Evolutionary conservation across 306 rosid species (phyloP), one percentile per base, ranked within the genome.

Genomic region (Gleditsia sinensis): DNA sequence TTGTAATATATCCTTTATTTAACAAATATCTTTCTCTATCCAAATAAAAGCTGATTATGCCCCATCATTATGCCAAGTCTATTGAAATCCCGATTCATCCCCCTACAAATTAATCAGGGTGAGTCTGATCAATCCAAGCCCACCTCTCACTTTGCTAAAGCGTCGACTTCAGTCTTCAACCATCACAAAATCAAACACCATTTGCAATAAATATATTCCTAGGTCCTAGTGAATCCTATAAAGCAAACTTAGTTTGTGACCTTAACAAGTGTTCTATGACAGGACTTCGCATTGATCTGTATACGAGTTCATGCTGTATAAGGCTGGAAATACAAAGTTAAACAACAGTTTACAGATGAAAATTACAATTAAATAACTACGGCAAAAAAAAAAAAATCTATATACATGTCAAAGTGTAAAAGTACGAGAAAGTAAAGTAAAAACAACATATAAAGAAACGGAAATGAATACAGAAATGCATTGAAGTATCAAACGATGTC

Each of bases 291-390:
- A 53, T 2, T 53, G 27, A 53, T 53, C 32, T 0, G 32, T 3
- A 23, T 21, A 24, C 14, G 60, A 27, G 16, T 54, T 24, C 17
- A 23, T 54, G 32, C 16, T 1, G 60, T 23, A 54, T 7, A 58
- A 28, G 7, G 13, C 37, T 16, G 6, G 65, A 16, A 34, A 2
- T 8, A 32, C 24, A 0, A 9, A 58, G 42, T 24, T n/a, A 32
- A 27, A 49, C 50, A 71, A 57, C 14, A 76, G 36, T 40, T 68
- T 55, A 28, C n/a, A 74, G 24, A 34, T 8, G 50, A 32, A 69
- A 68, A 13, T 49, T 21, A 8, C 50, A 67, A n/a, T 43, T 51
- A 30, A 67, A 21, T 30, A 28, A 58, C 27, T 0, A 43, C 48
- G 7, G 24, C 10, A 32, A 23, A 57, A 43, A n/a, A n/a, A n/a